Evolutionary conservation across 345 rosid genomes (phyloP), one percentile per base, ranked within the genome.

Genomic region (Ceriops decandra): DNA sequence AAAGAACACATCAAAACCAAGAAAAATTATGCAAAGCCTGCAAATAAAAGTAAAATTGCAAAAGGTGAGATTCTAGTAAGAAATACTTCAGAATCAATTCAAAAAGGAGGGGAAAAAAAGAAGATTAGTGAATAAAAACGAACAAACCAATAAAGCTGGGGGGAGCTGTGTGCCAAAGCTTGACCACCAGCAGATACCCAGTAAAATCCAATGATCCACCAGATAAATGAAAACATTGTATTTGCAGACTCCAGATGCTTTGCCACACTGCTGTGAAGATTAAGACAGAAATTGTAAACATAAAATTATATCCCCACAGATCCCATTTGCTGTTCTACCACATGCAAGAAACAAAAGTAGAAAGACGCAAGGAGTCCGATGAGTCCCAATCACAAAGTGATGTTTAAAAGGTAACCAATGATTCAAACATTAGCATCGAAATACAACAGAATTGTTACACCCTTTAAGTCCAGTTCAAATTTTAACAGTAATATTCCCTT

Each of bases 151-250:
- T 91, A 95, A 69, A 95, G 91, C 79, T 82, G 93, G 2, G 91
- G 93, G 70, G 96, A 87, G 65, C 66, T 79, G 49, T 54, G 84
- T 42, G 93, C 88, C 81, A 95, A 76, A 52, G 77, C 68, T 81
- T 90, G 93, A 68, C 90, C 93, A 73, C 96, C 95, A 22, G 93
- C 93, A 68, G 99, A 91, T 57, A 95, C 90, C 99, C 99, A 91
- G 79, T 91, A 95, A 83, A 91, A 95, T 42, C 99, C 99, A 82
- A 91, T 83, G 86, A 91, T 90, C 99, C 99, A 95, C 99, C 99
- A 95, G 68, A 95, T 77, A 82, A 95, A 95, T 1, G 98, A 95
- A 73, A 95, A 88, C 92, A 95, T 87, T n/a, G 99, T 91, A 74
- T 91, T 95, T 42, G 96, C 97, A 63, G 99, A 90, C 77, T 90